phyloP scores from a whole-genome alignment of 768 basidiomycete species.

The Auriscalpium orientale region DNA sequence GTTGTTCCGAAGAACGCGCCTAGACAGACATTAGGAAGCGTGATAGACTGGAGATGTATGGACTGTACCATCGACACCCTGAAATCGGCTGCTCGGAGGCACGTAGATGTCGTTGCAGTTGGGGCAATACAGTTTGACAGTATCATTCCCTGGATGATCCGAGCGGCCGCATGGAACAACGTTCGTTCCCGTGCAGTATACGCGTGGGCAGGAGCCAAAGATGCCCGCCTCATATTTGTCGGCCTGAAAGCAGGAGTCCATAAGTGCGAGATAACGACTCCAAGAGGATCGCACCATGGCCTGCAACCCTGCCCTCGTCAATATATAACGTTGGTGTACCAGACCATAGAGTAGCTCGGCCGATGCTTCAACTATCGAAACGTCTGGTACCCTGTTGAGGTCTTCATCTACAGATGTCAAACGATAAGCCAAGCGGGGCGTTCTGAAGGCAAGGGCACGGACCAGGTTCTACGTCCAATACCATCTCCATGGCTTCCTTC shows the following conservation, averaged over 20 bases:
- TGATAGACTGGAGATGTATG: constrained; percentile 1
- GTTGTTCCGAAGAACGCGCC: constrained; percentile 99
- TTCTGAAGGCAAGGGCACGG: constrained; percentile 23
- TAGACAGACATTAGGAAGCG: constrained; percentile 23
- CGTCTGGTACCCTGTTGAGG: constrained; percentile 86
- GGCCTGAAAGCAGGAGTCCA: constrained; percentile 42
- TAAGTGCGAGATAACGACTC: constrained; percentile 11
- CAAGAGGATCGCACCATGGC: constrained; percentile 64
- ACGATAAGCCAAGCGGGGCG: constrained; percentile 15
- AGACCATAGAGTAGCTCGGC: constrained; percentile 97
- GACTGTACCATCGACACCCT: constrained; percentile 84
- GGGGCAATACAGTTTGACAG: constrained; percentile 96
- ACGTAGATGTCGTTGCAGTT: constrained; percentile 97
- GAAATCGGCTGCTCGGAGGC: constrained; percentile 92
- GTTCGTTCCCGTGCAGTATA: constrained; percentile 82
- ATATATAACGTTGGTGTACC: constrained; percentile 95
- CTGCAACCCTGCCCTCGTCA: constrained; percentile 89
- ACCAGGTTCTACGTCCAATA: constrained; percentile 98
- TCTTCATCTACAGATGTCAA: constrained; percentile 61
- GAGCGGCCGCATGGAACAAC: constrained; percentile 94
- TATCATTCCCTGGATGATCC: constrained; percentile 93
- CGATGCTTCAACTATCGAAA: constrained; percentile 95
- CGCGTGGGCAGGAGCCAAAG: constrained; percentile 93
- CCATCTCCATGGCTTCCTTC: constrained; percentile 99
- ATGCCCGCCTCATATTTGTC: constrained; percentile 91